Evolutionary conservation across 805 yeast genomes (phyloP).

Genomic region (Nakazawaea ishiwadae): DNA sequence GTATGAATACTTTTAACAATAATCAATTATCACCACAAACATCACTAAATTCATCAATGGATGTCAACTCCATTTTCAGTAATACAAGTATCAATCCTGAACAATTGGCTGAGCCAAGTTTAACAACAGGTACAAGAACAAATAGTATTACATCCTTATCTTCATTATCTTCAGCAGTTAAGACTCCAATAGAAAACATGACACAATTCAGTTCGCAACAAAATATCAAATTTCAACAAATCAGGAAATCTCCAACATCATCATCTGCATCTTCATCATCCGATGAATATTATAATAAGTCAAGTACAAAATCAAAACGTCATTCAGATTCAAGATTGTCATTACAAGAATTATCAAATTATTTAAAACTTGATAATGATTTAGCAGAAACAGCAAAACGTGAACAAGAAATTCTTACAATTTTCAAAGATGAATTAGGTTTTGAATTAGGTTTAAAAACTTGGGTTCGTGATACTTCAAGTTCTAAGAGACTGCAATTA

Average conservation of each 20-base stretch:
- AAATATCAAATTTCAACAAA: background rate
- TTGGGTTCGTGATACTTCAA: conserved; percentile 78
- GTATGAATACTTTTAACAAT: background rate
- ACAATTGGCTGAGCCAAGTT: background rate
- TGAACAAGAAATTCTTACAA: conserved; percentile 47
- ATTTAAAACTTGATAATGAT: conserved; percentile 42
- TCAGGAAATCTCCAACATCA: conserved; percentile 1
- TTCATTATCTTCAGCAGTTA: background rate
- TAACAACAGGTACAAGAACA: conserved; percentile 2
- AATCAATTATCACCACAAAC: conserved; percentile 1
- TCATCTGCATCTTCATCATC: background rate
- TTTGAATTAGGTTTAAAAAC: conserved; percentile 75
- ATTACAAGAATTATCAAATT: conserved; percentile 47
- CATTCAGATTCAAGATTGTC: conserved; percentile 50
- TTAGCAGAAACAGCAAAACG: conserved; percentile 51
- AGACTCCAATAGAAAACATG: too few species aligned
- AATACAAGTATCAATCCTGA: background rate
- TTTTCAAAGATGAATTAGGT: conserved; percentile 53
- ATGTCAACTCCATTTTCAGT: conserved; percentile 1
- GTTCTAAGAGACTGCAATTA: conserved; percentile 42
- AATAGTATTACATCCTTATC: conserved; percentile 9
- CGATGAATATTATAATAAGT: too few species aligned
- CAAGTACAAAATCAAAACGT: too few species aligned
- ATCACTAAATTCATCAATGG: background rate
- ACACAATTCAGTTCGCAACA: too few species aligned